phyloP scores from a whole-genome alignment of 2,329 filamentous ascomycete genomes.

The Corinectria fuckeliana region DNA sequence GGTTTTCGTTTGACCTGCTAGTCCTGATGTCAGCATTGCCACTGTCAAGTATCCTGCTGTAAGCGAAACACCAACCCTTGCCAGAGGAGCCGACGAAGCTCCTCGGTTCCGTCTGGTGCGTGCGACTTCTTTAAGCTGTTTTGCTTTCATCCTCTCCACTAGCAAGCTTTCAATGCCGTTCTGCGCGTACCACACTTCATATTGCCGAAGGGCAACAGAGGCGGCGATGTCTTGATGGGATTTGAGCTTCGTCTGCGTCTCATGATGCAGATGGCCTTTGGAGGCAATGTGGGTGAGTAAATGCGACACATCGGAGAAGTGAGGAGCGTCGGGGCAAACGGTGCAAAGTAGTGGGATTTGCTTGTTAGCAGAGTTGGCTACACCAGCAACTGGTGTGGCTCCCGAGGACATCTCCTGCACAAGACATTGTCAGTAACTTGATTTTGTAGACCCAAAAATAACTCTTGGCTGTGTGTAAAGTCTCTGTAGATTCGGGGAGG shows the following conservation, averaged over 20 bases:
- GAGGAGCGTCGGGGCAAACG: slow-evolving; percentile 80
- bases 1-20: slow-evolving; percentile 40
- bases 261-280: slow-evolving; percentile 86
- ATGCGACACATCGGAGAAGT: slow-evolving; percentile 90
- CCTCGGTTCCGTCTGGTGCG: slow-evolving; percentile 56
- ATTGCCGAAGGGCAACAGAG: slow-evolving; percentile 67
- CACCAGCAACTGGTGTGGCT: slow-evolving; percentile 27
- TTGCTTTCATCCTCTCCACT: slow-evolving; percentile 77
- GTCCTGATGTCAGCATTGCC: slow-evolving; percentile 16
- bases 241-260: slow-evolving; percentile 81
- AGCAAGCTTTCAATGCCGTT: slow-evolving; percentile 76
- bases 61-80: slow-evolving; percentile 29
- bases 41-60: not conserved
- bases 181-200: slow-evolving; percentile 78
- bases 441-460: not conserved
- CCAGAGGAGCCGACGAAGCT: slow-evolving; percentile 18
- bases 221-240: slow-evolving; percentile 71
- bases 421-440: slow-evolving; percentile 26
- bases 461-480: not conserved
- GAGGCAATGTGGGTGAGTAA: slow-evolving; percentile 91
- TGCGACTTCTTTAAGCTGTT: slow-evolving; percentile 69
- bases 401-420: slow-evolving; percentile 49
- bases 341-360: slow-evolving; percentile 77
- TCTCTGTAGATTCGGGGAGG: not conserved
- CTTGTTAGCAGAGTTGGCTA: slow-evolving; percentile 34